A percentile compares a stretch with the other conserved stretches of the same genome.
Evolutionary conservation across 1,139 yeast genomes (phyloP).

Genomic region (Candida tunisiensis): DNA sequence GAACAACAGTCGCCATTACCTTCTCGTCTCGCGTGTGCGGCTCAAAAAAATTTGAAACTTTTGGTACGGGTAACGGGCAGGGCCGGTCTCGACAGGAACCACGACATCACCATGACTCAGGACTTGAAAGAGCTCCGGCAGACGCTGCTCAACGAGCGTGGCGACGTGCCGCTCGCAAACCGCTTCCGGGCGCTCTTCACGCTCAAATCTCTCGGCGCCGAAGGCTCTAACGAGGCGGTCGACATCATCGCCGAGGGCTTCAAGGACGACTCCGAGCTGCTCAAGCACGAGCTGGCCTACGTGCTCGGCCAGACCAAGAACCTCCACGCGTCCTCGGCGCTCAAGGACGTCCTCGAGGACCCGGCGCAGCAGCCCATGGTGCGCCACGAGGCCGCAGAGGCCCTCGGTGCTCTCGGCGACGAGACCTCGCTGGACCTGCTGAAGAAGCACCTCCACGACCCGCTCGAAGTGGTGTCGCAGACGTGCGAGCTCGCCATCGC

Average conservation of each 20-base stretch:
- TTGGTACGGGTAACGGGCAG: slow-evolving; percentile 16
- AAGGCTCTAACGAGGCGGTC: slow-evolving; percentile 50
- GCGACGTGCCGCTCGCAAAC: slow-evolving; percentile 58
- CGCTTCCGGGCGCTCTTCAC: slow-evolving; percentile 90
- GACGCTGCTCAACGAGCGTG: slow-evolving; percentile 21
- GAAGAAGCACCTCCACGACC: slow-evolving; percentile 47
- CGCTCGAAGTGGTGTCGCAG: slow-evolving; percentile 78
- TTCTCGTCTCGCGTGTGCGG: no score
- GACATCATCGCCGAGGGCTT: slow-evolving; percentile 73
- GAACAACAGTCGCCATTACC: slow-evolving; percentile 78
- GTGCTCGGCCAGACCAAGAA: slow-evolving; percentile 96
- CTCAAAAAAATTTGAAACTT: slow-evolving; percentile 13
- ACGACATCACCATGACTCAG: no score
- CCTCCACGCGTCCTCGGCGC: slow-evolving; percentile 53
- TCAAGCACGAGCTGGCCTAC: slow-evolving; percentile 96
- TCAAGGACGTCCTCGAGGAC: slow-evolving; percentile 57
- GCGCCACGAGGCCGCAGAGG: slow-evolving; percentile 99
- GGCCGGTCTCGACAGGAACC: no score
- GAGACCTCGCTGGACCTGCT: slow-evolving; percentile 53
- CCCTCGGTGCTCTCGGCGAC: slow-evolving; percentile 91
- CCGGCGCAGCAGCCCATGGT: slow-evolving; percentile 69
- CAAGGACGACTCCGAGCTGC: slow-evolving; percentile 68
- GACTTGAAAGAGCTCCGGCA: slow-evolving; percentile 10
- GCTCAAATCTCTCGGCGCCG: slow-evolving; percentile 65
- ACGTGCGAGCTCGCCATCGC: slow-evolving; percentile 96